Conservation (phyloP, 225 moss, liverwort and hornwort genomes). For the Neckera pumila region DNA sequence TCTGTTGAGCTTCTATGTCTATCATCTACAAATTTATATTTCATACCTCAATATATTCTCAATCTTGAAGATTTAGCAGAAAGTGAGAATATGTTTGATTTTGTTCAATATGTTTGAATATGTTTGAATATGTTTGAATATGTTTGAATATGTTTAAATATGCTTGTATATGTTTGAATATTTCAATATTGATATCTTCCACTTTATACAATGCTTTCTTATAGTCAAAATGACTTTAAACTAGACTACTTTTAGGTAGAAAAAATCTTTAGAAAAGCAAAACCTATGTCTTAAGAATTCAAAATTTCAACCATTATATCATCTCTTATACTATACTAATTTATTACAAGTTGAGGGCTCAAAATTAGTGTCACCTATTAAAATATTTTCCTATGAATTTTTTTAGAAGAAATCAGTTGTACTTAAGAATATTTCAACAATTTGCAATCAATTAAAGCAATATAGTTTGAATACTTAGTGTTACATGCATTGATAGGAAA, state of each 20-base stretch:
- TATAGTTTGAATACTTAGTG: not conserved
- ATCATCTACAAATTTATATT: not conserved
- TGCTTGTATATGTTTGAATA: too few relatives aligned
- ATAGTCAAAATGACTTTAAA: too few relatives aligned
- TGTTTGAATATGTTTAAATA: too few relatives aligned
- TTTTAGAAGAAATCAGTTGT: too few relatives aligned
- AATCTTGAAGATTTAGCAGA: not conserved
- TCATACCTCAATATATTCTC: rapidly evolving
- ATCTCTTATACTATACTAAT: too few relatives aligned
- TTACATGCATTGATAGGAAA: not conserved
- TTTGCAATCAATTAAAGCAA: too few relatives aligned
- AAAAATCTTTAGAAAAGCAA: not conserved
- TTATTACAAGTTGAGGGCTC: not conserved
- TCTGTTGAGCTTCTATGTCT: not conserved
- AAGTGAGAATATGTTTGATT: not conserved
- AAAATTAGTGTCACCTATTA: not conserved
- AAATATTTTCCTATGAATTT: not conserved
- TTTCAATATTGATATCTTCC: not conserved
- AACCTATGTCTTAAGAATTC: not conserved
- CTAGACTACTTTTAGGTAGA: not conserved
- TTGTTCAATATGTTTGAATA: too few relatives aligned
- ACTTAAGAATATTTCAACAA: rapidly evolving
- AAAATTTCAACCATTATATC: too few relatives aligned
- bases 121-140: too few relatives aligned
- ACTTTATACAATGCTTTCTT: not conserved